Evolutionary conservation across 179 eudicot genomes (phyloP).

Genomic region (Drosera spatulata): DNA sequence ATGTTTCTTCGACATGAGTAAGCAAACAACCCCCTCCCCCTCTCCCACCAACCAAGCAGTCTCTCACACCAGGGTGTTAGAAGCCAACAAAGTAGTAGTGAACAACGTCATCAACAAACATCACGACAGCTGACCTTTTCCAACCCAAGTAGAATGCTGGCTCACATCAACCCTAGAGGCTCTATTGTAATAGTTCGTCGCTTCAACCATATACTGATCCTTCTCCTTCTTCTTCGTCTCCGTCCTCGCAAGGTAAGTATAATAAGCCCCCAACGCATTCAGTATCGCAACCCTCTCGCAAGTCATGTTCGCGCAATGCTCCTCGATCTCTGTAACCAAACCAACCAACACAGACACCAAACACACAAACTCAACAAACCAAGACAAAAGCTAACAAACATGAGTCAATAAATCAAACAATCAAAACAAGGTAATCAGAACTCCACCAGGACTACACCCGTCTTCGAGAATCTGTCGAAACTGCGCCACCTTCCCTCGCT

Average conservation of each 20-base stretch:
- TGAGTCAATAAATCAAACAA: not conserved
- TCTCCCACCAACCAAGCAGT: too few species aligned
- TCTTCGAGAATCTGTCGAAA: conserved; percentile 87
- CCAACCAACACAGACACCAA: not conserved
- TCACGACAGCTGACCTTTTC: conserved; percentile 50
- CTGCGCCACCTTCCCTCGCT: conserved; percentile 82
- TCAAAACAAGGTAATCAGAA: not conserved
- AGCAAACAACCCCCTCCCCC: too few species aligned
- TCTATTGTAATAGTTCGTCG: conserved; percentile 80
- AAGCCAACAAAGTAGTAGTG: too few species aligned
- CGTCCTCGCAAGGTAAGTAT: conserved; percentile 80
- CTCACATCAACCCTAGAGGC: conserved; percentile 94
- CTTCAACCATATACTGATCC: conserved; percentile 61
- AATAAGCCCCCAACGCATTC: conserved; percentile 89
- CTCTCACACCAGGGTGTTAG: too few species aligned
- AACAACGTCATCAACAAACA: too few species aligned
- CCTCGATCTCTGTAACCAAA: conserved; percentile 70
- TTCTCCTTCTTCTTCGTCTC: conserved; percentile 73
- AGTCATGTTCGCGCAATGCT: conserved; percentile 83
- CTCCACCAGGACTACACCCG: conserved; percentile 86
- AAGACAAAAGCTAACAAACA: not conserved
- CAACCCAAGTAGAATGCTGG: conserved; percentile 97
- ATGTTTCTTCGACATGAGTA: too few species aligned
- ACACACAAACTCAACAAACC: too few species aligned
- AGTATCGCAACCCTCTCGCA: conserved; percentile 94